Conservation (phyloP, 257 asterid species). For the Ehretia macrophylla region DNA sequence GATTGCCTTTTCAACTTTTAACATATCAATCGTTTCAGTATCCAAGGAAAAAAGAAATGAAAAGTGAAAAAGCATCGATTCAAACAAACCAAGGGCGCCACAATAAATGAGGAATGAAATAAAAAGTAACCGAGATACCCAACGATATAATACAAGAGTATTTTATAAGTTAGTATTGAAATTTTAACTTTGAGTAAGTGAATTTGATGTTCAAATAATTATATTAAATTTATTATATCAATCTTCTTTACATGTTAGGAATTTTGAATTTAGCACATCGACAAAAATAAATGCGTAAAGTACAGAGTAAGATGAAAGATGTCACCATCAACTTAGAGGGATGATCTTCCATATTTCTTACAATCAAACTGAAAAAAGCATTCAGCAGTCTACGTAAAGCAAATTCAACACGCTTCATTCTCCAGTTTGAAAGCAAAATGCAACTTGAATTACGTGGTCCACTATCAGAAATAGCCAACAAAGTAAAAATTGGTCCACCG, state of each 20-base stretch:
- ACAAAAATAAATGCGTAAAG: too few species aligned
- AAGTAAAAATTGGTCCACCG: not conserved
- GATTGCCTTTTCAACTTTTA: not conserved
- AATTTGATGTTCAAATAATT: too few species aligned
- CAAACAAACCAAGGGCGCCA: too few species aligned
- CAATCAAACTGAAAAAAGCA: not conserved
- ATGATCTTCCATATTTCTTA: not conserved
- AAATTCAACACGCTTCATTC: not conserved
- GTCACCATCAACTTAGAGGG: not conserved
- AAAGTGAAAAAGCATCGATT: not conserved
- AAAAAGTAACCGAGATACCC: too few species aligned
- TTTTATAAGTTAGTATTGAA: too few species aligned
- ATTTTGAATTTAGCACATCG: too few species aligned
- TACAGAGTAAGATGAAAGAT: not conserved
- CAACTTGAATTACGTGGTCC: slow-evolving; percentile 1
- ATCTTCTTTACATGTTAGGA: too few species aligned
- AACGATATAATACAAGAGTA: too few species aligned
- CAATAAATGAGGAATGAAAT: too few species aligned
- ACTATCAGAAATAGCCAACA: slow-evolving; percentile 1
- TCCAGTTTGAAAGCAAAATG: not conserved
- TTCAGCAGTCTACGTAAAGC: not conserved
- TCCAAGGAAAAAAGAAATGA: not conserved
- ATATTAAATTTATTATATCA: too few species aligned
- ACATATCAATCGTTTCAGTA: not conserved
- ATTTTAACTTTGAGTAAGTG: too few species aligned